phyloP scores from a whole-genome alignment of 306 rosid species.

The Malus sylvestris region DNA sequence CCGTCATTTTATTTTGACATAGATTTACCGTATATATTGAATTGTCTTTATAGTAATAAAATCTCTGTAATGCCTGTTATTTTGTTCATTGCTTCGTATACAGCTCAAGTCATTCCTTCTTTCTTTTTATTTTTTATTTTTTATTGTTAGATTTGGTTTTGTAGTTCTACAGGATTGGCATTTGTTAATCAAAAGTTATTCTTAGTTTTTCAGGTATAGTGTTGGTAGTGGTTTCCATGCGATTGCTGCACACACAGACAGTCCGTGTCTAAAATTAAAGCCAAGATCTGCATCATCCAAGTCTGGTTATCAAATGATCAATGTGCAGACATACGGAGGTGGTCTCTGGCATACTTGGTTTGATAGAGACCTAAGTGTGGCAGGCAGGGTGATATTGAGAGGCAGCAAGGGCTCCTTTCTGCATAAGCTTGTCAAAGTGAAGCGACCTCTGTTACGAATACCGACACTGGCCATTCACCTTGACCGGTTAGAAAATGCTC shows the following conservation, averaged over 20 bases:
- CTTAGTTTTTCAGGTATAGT: constrained; percentile 49
- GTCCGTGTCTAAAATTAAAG: constrained; percentile 87
- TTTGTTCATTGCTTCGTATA: neutral
- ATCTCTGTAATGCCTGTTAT: neutral
- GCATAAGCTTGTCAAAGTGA: constrained; percentile 87
- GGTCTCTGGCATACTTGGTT: constrained; percentile 99
- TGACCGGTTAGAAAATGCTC: constrained; percentile 54
- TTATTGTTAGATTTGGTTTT: neutral
- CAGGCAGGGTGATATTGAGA: constrained; percentile 82
- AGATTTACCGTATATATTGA: neutral
- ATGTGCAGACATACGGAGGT: constrained; percentile 89
- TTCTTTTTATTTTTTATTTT: neutral
- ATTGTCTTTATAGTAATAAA: neutral
- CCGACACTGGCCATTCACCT: constrained; percentile 99
- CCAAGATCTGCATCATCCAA: constrained; percentile 77
- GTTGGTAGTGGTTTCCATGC: constrained; percentile 77
- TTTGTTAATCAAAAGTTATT: constrained; percentile 10
- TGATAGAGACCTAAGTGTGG: constrained; percentile 93
- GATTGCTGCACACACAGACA: constrained; percentile 95
- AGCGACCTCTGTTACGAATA: constrained; percentile 73
- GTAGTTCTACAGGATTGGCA: neutral
- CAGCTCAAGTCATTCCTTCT: neutral
- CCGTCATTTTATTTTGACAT: neutral
- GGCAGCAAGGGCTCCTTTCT: constrained; percentile 33
- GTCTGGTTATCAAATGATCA: constrained; percentile 63